Evolutionary conservation across 148 eudicot species (phyloP), one percentile per base, ranked within the genome.

Genomic region (Fagopyrum esculentum): DNA sequence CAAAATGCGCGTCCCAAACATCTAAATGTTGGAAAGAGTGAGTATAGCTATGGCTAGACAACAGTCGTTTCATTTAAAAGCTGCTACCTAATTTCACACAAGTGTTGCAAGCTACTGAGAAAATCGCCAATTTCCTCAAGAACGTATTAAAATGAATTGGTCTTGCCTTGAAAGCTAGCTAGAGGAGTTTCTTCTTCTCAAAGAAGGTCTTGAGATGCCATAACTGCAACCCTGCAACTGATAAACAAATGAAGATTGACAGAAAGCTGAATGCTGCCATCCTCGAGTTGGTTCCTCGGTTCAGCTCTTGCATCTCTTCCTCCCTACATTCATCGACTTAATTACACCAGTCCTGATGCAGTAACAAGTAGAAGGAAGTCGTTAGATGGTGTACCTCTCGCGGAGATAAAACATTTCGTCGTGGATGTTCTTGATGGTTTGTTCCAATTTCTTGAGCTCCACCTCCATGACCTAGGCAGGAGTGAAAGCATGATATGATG

Each of bases 321-420:
- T 89, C 90, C 84, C 90, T 89, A 47, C 55, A 17, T 15, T 69
- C 26, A 10, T 61, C 68, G 5, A 61, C 3, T 26, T 35, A 35
- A 35, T 35, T 2, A 35, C 2, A 35, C 40, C 40, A 1, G 40
- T 35, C 3, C 40, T 1, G 40, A 35, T 35, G 2, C 3, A 35
- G 40, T 35, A 35, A 35, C 40, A 22, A 22, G 26, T 35, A 35
- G 40, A 1, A 35, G 2, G 40, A 1, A 26, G 19, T 15, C 4
- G 5, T 68, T 6, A 35, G 9, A 35, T 68, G 17, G 11, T 45
- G 63, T 72, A 88, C 95, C 95, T 88, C 75, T 85, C 89, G n/a
- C 90, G 95, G 49, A 90, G 95, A 74, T 83, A 86, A 72, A 86
- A 90, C 86, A 90, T 88, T 72, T 90, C 95, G 50, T 88, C 87